Evolutionary conservation across 2,329 filamentous ascomycete genomes (phyloP).

Genomic region (Diaporthe amygdali): DNA sequence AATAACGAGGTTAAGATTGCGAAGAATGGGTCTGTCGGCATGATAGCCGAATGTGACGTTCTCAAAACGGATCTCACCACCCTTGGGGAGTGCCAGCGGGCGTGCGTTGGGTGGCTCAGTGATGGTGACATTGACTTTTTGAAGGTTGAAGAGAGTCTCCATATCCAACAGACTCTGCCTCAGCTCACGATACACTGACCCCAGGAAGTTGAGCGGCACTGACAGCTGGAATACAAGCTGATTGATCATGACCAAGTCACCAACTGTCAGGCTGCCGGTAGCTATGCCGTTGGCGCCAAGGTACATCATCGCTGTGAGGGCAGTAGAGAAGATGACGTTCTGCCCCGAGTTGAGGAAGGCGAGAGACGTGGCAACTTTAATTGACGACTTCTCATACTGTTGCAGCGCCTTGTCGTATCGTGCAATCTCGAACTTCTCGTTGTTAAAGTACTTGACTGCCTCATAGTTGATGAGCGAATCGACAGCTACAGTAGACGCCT

Average conservation of each 20-base stretch:
- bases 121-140: slow-evolving; percentile 92
- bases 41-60: slow-evolving; percentile 93
- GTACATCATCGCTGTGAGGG: slow-evolving; percentile 98
- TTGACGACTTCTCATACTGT: slow-evolving; percentile 90
- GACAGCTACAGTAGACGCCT: slow-evolving; percentile 91
- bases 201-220: slow-evolving; percentile 94
- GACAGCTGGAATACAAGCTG: slow-evolving; percentile 98
- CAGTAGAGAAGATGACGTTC: slow-evolving; percentile 95
- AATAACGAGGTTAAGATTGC: slow-evolving; percentile 84
- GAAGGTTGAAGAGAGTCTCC: slow-evolving; percentile 97
- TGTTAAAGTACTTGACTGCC: slow-evolving; percentile 99
- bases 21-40: slow-evolving; percentile 83
- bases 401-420: slow-evolving; percentile 88
- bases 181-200: slow-evolving; percentile 96
- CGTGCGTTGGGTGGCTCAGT: slow-evolving; percentile 78
- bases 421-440: slow-evolving; percentile 91
- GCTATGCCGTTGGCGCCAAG: slow-evolving; percentile 90
- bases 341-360: slow-evolving; percentile 94
- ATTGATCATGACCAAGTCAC: slow-evolving; percentile 98
- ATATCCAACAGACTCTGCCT: slow-evolving; percentile 95
- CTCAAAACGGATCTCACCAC: slow-evolving; percentile 92
- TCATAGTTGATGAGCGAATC: slow-evolving; percentile 99
- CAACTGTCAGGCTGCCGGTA: slow-evolving; percentile 80
- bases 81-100: slow-evolving; percentile 72
- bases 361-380: slow-evolving; percentile 94